Evolutionary conservation across 192 early-diverging fungal genomes (phyloP).

Genomic region (Coemansia sp.): DNA sequence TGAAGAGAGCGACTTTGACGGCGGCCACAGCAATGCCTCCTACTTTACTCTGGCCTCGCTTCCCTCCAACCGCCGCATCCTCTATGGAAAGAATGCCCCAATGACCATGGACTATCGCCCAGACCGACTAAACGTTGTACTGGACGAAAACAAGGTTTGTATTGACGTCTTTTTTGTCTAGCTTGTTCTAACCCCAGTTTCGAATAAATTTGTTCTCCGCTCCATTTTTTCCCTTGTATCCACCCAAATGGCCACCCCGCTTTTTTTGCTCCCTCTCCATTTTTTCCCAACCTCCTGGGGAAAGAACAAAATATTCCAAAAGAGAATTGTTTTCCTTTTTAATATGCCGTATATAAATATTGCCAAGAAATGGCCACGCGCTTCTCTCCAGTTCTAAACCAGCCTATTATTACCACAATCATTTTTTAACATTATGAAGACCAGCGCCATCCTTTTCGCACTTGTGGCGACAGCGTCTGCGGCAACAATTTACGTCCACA

Average conservation of each 20-base stretch:
- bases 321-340: not conserved
- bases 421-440: not conserved
- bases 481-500: not conserved
- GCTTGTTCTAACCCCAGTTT: not conserved
- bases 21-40: not conserved
- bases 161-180: slow-evolving; percentile 8
- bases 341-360: not conserved
- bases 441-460: not conserved
- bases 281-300: too few species aligned
- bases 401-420: too few species aligned
- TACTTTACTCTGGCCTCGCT: not conserved
- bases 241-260: too few species aligned
- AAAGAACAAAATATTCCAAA: too few species aligned
- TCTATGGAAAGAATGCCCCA: slow-evolving; percentile 1
- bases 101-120: slow-evolving; percentile 28
- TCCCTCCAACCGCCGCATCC: slow-evolving; percentile 14
- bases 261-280: not conserved
- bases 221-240: too few species aligned
- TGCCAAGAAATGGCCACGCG: not conserved
- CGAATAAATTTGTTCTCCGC: too few species aligned
- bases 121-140: slow-evolving; percentile 18
- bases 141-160: slow-evolving; percentile 19
- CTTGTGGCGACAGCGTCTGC: not conserved
- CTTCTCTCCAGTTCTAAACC: too few species aligned
- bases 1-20: not conserved